Percentiles rank a stretch among this genome's conserved stretches.
Conservation (phyloP, 73 alveolate genomes). For the Paraurostyla sp. region DNA sequence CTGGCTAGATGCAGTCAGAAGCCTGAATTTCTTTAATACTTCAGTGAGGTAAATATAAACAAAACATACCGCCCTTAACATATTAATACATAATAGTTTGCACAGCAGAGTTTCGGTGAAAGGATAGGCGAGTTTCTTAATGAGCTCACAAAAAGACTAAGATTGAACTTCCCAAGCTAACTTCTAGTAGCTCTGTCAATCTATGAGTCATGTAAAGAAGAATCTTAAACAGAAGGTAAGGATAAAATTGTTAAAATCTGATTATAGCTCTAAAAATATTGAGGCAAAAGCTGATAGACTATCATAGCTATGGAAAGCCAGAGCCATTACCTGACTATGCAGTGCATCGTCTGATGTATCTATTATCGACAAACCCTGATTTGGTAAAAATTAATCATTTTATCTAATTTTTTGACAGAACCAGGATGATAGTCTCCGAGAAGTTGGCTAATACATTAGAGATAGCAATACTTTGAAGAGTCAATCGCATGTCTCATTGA, state of each 20-base stretch:
- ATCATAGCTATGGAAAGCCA: conserved; percentile 65
- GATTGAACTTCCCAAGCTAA: conserved; percentile 43
- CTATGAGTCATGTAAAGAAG: conserved; percentile 43
- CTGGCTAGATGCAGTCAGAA: conserved; percentile 20
- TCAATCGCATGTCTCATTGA: conserved; percentile 1
- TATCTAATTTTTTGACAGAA: conserved; percentile 11
- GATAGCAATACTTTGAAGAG: conserved; percentile 10
- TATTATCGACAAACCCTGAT: conserved; percentile 54
- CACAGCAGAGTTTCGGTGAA: conserved; percentile 18
- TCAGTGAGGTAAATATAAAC: conserved; percentile 68
- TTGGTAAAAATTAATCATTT: conserved; percentile 35
- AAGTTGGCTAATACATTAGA: conserved; percentile 2
- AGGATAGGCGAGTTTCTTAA: conserved; percentile 42
- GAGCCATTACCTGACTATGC: conserved; percentile 76
- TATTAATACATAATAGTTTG: conserved; percentile 12
- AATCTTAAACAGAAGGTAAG: conserved; percentile 41
- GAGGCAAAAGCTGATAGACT: conserved; percentile 68
- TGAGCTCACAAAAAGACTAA: conserved; percentile 54
- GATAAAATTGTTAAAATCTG: background rate
- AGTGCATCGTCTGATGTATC: conserved; percentile 62
- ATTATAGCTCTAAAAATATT: conserved; percentile 59
- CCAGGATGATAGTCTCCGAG: conserved; percentile 15
- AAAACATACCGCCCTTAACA: too few relatives aligned
- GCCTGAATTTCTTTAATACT: conserved; percentile 69
- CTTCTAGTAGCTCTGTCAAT: conserved; percentile 58